A percentile compares a stretch with the other conserved stretches of the same genome.
Conservation (phyloP, 2,329 filamentous ascomycete species). For the Fusarium mexicanum region DNA sequence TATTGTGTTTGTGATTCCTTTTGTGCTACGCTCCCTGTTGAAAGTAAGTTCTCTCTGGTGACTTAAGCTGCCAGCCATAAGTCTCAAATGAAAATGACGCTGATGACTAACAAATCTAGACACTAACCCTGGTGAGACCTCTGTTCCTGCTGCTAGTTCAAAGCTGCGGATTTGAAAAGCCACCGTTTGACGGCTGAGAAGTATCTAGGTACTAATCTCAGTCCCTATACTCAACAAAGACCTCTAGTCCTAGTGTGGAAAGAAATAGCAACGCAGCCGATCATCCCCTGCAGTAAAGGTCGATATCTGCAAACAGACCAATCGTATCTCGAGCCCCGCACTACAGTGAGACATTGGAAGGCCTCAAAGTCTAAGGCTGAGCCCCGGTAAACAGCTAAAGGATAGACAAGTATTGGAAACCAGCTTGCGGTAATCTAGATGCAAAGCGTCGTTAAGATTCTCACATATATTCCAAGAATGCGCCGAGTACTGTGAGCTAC, state of each 20-base stretch:
- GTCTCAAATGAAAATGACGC: accelerated
- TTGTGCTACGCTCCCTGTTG: accelerated
- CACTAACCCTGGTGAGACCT: background rate
- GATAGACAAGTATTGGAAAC: accelerated
- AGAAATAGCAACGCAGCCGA: background rate
- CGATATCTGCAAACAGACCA: background rate
- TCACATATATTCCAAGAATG: background rate
- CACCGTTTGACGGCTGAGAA: background rate
- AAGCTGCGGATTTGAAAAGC: background rate
- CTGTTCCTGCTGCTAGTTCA: background rate
- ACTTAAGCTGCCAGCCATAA: too few relatives aligned
- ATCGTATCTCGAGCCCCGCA: background rate
- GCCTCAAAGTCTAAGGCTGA: background rate
- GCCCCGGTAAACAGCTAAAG: accelerated
- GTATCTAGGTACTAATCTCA: background rate
- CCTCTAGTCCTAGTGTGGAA: background rate
- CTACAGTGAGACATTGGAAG: background rate
- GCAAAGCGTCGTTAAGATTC: background rate
- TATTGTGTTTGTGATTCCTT: accelerated
- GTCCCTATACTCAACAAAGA: accelerated
- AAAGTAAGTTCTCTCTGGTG: too few relatives aligned
- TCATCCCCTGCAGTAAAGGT: background rate
- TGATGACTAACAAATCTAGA: accelerated
- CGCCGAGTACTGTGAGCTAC: background rate
- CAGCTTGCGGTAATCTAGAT: accelerated